Evolutionary conservation across 2,329 filamentous ascomycete genomes (phyloP).

Genomic region (Huntiella bhutanensis): DNA sequence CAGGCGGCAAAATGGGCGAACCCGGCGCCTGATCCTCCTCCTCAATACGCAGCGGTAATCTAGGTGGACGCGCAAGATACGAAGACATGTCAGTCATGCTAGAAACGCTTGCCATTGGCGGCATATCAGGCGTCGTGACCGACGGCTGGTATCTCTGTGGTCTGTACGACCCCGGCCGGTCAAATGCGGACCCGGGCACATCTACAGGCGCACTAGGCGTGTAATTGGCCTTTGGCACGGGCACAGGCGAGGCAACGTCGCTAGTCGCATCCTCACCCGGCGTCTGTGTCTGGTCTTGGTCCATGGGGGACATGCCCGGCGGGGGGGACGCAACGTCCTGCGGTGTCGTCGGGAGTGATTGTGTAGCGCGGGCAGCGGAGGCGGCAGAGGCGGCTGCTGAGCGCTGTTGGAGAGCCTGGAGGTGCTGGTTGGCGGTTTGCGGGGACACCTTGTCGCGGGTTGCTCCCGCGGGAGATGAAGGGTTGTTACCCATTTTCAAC

Average conservation of each 20-base stretch:
- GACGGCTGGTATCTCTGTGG: slow-evolving; percentile 8
- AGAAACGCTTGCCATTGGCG: slow-evolving; percentile 28
- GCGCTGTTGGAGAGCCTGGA: slow-evolving; percentile 6
- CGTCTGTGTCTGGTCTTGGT: slow-evolving; percentile 42
- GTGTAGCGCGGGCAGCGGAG: slow-evolving; percentile 17
- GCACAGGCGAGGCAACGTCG: slow-evolving; percentile 14
- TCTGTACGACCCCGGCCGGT: slow-evolving; percentile 3
- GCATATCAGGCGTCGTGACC: slow-evolving; percentile 6
- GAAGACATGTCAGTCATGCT: slow-evolving; percentile 44
- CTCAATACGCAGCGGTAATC: slow-evolving; percentile 80
- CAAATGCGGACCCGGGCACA: slow-evolving; percentile 6
- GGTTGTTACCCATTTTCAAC: slow-evolving; percentile 5
- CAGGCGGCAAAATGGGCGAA: slow-evolving; percentile 66
- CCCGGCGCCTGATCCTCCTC: slow-evolving; percentile 79
- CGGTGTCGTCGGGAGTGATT: slow-evolving; percentile 29
- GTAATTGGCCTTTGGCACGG: slow-evolving; percentile 12
- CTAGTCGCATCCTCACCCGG: slow-evolving; percentile 32
- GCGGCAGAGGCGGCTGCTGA: slow-evolving; percentile 15
- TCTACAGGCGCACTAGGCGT: slow-evolving; percentile 8
- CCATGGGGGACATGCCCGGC: slow-evolving; percentile 14
- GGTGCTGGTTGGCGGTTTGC: slow-evolving; percentile 13
- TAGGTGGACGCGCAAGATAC: slow-evolving; percentile 55
- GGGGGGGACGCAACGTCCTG: slow-evolving; percentile 36
- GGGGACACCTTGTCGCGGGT: slow-evolving; percentile 7
- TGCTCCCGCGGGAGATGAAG: slow-evolving; percentile 2